Evolutionary conservation across 495 filamentous ascomycete species (phyloP).

Genomic region (Lasiosphaeris hirsuta): DNA sequence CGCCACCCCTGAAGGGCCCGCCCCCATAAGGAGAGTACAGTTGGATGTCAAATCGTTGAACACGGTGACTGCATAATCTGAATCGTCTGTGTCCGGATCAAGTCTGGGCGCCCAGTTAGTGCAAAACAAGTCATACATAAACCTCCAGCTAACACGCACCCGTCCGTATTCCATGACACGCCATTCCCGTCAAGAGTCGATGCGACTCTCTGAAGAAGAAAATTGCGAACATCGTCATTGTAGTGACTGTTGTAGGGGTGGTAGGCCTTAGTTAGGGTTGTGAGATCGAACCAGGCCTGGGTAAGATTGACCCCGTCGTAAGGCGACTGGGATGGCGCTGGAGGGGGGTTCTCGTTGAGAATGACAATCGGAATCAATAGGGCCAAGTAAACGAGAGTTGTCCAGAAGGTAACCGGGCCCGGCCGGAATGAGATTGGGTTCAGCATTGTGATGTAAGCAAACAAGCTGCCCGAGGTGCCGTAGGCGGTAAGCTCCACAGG

Average conservation of each 20-base stretch:
- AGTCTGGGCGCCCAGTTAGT: not conserved
- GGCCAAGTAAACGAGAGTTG: constrained; percentile 64
- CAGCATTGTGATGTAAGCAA: constrained; percentile 19
- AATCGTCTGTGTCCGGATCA: constrained; percentile 11
- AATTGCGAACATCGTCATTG: constrained; percentile 77
- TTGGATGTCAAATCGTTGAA: constrained; percentile 83
- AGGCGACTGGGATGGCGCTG: constrained; percentile 51
- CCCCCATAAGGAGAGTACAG: constrained; percentile 49
- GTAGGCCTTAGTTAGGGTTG: constrained; percentile 66
- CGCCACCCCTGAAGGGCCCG: constrained; percentile 18
- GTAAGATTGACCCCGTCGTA: constrained; percentile 60
- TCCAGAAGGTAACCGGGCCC: constrained; percentile 69
- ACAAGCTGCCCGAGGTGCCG: not conserved
- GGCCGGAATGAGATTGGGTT: constrained; percentile 54
- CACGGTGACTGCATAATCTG: constrained; percentile 49
- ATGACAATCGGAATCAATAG: constrained; percentile 66
- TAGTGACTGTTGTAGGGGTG: constrained; percentile 83
- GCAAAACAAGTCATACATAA: not conserved
- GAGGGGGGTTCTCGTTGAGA: constrained; percentile 71
- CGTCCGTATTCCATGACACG: constrained; percentile 30
- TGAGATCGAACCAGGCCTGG: constrained; percentile 84
- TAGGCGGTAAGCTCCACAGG: too few relatives aligned
- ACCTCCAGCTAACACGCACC: constrained; percentile 19
- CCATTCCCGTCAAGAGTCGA: constrained; percentile 61
- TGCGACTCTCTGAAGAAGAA: constrained; percentile 68